Conservation (phyloP, 192 early-diverging fungal genomes). For the Umbelopsis sp. region DNA sequence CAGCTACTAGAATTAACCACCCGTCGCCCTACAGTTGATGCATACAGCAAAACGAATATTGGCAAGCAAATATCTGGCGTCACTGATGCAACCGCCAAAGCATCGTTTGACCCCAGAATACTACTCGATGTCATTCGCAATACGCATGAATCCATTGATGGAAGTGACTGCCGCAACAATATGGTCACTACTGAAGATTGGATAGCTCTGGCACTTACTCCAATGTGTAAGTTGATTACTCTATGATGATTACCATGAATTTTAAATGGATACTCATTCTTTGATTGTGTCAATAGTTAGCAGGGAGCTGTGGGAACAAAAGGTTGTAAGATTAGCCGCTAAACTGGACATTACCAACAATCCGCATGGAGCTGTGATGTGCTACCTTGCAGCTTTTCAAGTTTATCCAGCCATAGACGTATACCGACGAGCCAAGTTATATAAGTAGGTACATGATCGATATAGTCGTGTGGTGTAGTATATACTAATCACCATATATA, state of each 20-base stretch:
- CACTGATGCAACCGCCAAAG: neutral
- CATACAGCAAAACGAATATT: neutral
- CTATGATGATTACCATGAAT: neutral
- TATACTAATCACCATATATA: neutral
- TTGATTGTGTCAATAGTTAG: constrained; percentile 28
- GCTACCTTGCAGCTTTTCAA: constrained; percentile 37
- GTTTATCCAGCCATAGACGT: constrained; percentile 45
- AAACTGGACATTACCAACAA: constrained; percentile 40
- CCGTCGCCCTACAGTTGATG: neutral
- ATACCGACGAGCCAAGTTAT: constrained; percentile 37
- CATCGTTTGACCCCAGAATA: neutral
- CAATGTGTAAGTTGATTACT: constrained; percentile 33
- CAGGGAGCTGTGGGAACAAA: constrained; percentile 40
- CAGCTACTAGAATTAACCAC: too few relatives aligned
- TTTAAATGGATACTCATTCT: neutral
- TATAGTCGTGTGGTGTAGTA: neutral
- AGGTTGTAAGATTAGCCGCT: constrained; percentile 32
- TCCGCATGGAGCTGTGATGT: constrained; percentile 41
- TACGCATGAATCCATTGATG: neutral
- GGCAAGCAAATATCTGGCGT: neutral
- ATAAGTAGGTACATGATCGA: constrained; percentile 25
- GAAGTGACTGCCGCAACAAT: neutral
- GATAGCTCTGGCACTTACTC: constrained; percentile 47
- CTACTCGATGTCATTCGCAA: neutral
- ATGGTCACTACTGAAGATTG: constrained; percentile 37